These are phyloP conservation scores for Fusarium scirpi DNA, from an alignment of 2,329 filamentous ascomycete genomes.

Conservation along the genomic window DNA sequence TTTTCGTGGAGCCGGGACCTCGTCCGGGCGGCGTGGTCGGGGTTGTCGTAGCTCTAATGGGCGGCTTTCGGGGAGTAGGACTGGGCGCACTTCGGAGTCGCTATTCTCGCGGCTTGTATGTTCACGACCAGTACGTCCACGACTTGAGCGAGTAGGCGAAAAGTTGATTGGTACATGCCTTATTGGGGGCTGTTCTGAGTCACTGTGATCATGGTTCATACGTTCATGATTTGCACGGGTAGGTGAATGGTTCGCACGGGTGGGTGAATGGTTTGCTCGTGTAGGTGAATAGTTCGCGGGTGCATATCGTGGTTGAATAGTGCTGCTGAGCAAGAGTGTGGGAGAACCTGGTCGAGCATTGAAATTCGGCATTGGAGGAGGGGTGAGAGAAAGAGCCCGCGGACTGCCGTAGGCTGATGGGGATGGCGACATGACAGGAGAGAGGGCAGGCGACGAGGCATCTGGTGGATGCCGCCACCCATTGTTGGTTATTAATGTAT, in stretches of 20 bases:
- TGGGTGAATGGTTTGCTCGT: constrained; percentile 11
- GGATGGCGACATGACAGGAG: constrained; percentile 73
- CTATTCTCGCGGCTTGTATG: constrained; percentile 30
- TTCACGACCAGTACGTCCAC: constrained; percentile 21
- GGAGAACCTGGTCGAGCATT: constrained; percentile 72
- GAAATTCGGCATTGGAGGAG: constrained; percentile 71
- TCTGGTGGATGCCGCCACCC: constrained; percentile 51
- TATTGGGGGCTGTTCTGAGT: constrained; percentile 63
- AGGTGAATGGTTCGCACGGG: constrained; percentile 6
- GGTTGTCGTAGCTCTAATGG: constrained; percentile 65
- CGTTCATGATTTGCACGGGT: constrained; percentile 6
- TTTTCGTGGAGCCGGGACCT: constrained; percentile 60
- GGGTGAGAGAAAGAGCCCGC: constrained; percentile 74
- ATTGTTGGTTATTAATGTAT: constrained; percentile 49
- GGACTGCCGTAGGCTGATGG: constrained; percentile 75
- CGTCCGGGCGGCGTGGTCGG: constrained; percentile 61
- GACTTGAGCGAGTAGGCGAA: constrained; percentile 61
- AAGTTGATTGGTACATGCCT: constrained; percentile 63
- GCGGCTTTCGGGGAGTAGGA: constrained; percentile 45
- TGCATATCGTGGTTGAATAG: constrained; percentile 79
- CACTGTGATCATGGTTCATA: constrained; percentile 22
- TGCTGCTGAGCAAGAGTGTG: constrained; percentile 73
- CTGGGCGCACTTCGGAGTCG: constrained; percentile 40
- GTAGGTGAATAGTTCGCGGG: constrained; percentile 78
- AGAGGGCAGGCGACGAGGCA: constrained; percentile 72